Conservation (phyloP, 108 stramenopile genomes). For the Epithemia pelagica region DNA sequence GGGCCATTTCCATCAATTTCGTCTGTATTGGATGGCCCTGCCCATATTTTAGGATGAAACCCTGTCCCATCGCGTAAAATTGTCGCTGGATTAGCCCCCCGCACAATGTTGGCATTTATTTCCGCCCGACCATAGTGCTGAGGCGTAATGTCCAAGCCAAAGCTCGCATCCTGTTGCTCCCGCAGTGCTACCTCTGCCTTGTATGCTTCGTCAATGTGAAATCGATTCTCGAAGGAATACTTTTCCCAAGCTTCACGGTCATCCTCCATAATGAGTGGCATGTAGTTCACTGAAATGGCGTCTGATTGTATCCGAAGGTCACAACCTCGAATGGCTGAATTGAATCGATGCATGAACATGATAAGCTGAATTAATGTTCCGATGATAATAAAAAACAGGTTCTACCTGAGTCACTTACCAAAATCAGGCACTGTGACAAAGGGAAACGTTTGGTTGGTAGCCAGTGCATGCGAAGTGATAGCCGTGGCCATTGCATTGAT, state of each 20-base stretch:
- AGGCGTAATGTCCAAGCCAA: slow-evolving; percentile 1
- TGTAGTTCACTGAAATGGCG: background rate
- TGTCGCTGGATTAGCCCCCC: background rate
- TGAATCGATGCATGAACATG: no score
- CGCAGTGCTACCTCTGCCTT: background rate
- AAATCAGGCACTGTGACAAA: no score
- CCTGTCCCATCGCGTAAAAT: background rate
- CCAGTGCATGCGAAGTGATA: no score
- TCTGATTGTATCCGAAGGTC: slow-evolving; percentile 1
- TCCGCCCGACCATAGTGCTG: no score
- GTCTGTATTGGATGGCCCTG: background rate
- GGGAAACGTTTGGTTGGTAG: no score
- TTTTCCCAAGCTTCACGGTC: slow-evolving; percentile 17
- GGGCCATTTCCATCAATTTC: background rate
- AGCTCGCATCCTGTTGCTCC: background rate
- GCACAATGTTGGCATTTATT: no score
- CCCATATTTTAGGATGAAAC: background rate
- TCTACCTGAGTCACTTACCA: no score
- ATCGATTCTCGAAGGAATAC: slow-evolving; percentile 4
- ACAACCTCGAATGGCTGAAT: background rate
- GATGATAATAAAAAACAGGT: no score
- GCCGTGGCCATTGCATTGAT: no score
- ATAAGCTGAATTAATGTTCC: no score
- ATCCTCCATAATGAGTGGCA: slow-evolving; percentile 12
- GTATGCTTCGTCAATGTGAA: slow-evolving; percentile 11